Evolutionary conservation across 352 stramenopile species (phyloP).

Genomic region (Phytophthora citrophthora): DNA sequence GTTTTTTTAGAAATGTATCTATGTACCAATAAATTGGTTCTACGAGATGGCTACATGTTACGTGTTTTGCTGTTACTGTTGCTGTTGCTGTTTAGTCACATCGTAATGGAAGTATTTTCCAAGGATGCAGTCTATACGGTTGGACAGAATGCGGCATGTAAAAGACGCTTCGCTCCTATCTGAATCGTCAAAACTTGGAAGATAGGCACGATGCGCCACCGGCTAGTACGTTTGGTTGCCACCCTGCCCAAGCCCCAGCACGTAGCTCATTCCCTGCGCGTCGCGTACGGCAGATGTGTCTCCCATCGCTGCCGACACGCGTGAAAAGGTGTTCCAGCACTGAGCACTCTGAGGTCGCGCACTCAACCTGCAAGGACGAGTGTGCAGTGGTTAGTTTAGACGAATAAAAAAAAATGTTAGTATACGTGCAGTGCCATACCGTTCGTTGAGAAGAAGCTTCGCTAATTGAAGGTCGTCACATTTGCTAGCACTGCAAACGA

Average conservation of each 20-base stretch:
- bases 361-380: conserved; percentile 51
- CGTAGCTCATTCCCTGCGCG: conserved; percentile 90
- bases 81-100: too few species aligned
- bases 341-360: conserved; percentile 80
- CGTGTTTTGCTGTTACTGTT: too few species aligned
- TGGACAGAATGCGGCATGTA: not conserved
- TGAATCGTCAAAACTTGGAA: conserved; percentile 20
- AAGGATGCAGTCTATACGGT: conserved; percentile 25
- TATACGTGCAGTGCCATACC: conserved; percentile 29
- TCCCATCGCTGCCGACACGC: conserved; percentile 69
- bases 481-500: conserved; percentile 58
- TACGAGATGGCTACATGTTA: conserved; percentile 15
- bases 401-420: not conserved
- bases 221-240: conserved; percentile 78
- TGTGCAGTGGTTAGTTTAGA: too few species aligned
- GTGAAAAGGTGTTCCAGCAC: conserved; percentile 80
- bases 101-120: too few species aligned
- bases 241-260: conserved; percentile 79
- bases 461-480: conserved; percentile 72
- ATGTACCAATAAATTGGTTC: conserved; percentile 28
- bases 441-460: conserved; percentile 85
- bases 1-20: conserved; percentile 9
- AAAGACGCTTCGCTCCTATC: not conserved
- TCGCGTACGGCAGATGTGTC: conserved; percentile 80
- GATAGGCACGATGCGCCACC: conserved; percentile 2